Percentiles rank a stretch among this genome's conserved stretches.
Conservation (phyloP, 2,329 filamentous ascomycete genomes). For the Fusarium sp. region DNA sequence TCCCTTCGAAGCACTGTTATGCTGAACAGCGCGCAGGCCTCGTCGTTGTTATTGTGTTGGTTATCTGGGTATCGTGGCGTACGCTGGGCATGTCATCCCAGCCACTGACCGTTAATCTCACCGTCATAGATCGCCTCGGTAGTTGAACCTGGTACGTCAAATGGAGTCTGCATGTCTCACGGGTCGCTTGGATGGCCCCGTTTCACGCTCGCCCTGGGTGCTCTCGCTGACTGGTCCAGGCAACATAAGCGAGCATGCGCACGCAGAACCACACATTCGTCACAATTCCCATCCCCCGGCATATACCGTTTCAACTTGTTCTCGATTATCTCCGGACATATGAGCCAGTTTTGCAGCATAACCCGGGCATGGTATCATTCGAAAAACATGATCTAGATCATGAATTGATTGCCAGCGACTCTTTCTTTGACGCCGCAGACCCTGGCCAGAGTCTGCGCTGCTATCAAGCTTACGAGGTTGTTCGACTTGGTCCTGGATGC, state of each 20-base stretch:
- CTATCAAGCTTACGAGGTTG: conserved; percentile 51
- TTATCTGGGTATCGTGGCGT: neutral
- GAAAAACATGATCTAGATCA: conserved; percentile 52
- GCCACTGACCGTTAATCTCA: neutral
- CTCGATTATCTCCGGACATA: conserved; percentile 58
- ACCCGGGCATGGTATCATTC: conserved; percentile 56
- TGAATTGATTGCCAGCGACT: conserved; percentile 55
- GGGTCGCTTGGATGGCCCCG: neutral
- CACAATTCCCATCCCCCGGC: conserved; percentile 58
- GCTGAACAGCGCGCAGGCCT: neutral
- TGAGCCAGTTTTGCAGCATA: conserved; percentile 59
- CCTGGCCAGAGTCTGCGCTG: conserved; percentile 53
- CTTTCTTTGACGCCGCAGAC: conserved; percentile 56
- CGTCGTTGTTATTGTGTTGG: neutral
- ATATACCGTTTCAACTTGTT: conserved; percentile 55
- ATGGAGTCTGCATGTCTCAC: neutral
- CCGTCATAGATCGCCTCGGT: neutral
- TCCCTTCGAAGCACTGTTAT: neutral
- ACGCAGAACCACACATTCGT: conserved; percentile 54
- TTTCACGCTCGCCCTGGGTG: neutral
- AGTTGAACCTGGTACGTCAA: neutral
- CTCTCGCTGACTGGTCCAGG: neutral
- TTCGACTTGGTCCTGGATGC: conserved; percentile 57
- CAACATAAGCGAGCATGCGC: conserved; percentile 50
- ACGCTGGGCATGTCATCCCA: neutral